phyloP scores from a whole-genome alignment of 768 basidiomycete species.

The Xerocomellus intermedius region DNA sequence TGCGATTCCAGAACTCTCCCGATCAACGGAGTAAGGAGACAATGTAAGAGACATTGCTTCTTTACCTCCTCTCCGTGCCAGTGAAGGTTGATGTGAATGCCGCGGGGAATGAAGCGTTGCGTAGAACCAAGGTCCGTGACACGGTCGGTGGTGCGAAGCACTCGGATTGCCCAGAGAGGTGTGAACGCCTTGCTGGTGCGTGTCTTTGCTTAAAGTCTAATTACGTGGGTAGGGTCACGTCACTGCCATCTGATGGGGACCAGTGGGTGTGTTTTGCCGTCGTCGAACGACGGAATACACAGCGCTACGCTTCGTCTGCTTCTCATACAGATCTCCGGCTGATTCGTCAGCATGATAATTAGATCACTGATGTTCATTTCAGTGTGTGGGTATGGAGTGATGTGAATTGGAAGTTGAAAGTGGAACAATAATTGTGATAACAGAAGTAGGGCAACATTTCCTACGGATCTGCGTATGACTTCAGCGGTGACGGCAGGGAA shows the following conservation, averaged over 20 bases:
- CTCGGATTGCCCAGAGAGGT: conserved; percentile 18
- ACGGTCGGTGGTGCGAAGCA: conserved; percentile 14
- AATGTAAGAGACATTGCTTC: conserved; percentile 10
- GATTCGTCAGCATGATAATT: conserved; percentile 11
- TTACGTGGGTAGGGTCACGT: conserved; percentile 35
- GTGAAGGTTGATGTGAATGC: conserved; percentile 24
- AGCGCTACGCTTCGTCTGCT: conserved; percentile 9
- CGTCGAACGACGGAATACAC: conserved; percentile 4
- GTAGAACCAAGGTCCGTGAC: conserved; percentile 25
- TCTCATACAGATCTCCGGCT: conserved; percentile 15
- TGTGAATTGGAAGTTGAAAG: conserved; percentile 20
- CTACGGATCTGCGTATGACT: conserved; percentile 34
- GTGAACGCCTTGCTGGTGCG: conserved; percentile 26
- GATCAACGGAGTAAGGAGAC: conserved; percentile 20
- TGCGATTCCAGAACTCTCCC: conserved; percentile 11
- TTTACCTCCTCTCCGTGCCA: conserved; percentile 12
- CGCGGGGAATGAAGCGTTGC: conserved; percentile 30
- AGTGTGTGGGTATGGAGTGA: conserved; percentile 15
- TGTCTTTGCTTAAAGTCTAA: conserved; percentile 39
- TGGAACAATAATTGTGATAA: conserved; percentile 21
- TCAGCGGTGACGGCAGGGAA: conserved; percentile 26
- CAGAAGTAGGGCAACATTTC: conserved; percentile 12
- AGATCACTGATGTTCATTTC: conserved; percentile 17
- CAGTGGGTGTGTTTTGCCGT: conserved; percentile 13
- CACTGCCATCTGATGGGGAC: conserved; percentile 29